Conservation (phyloP, 805 yeast species). For the Yamadazyma endophytica region DNA sequence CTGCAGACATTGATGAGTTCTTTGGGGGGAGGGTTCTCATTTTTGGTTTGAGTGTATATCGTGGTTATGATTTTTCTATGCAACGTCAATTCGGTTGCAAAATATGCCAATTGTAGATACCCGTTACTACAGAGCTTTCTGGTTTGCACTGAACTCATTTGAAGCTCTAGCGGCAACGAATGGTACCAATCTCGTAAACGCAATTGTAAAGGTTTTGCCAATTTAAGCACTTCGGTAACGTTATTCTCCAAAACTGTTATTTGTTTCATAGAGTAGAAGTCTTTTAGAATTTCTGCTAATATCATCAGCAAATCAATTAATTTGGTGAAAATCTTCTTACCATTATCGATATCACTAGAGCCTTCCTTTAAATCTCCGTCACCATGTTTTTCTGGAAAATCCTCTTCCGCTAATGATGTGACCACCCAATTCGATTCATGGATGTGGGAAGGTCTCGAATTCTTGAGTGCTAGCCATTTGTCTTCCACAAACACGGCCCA, state of each 20-base stretch:
- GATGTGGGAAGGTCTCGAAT: conserved; percentile 80
- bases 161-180: conserved; percentile 59
- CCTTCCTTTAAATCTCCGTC: conserved; percentile 51
- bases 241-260: conserved; percentile 46
- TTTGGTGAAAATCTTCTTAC: conserved; percentile 64
- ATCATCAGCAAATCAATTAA: conserved; percentile 65
- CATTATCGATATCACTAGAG: conserved; percentile 66
- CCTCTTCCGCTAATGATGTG: conserved; percentile 60
- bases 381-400: conserved; percentile 71
- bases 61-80: conserved; percentile 73
- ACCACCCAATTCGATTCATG: conserved; percentile 79
- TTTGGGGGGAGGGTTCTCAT: conserved; percentile 30
- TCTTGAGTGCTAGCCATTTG: conserved; percentile 82
- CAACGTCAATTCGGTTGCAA: conserved; percentile 83
- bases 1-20: conserved; percentile 60
- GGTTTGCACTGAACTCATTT: conserved; percentile 57
- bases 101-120: conserved; percentile 76
- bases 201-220: conserved; percentile 80
- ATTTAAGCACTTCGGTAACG: conserved; percentile 63
- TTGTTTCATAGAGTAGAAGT: conserved; percentile 69
- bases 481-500: conserved; percentile 96
- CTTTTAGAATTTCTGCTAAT: conserved; percentile 64
- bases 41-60: conserved; percentile 33
- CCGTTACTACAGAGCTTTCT: conserved; percentile 71
- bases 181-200: conserved; percentile 74